Conservation (phyloP, 441 rosid genomes). For the Jatropha multifida region DNA sequence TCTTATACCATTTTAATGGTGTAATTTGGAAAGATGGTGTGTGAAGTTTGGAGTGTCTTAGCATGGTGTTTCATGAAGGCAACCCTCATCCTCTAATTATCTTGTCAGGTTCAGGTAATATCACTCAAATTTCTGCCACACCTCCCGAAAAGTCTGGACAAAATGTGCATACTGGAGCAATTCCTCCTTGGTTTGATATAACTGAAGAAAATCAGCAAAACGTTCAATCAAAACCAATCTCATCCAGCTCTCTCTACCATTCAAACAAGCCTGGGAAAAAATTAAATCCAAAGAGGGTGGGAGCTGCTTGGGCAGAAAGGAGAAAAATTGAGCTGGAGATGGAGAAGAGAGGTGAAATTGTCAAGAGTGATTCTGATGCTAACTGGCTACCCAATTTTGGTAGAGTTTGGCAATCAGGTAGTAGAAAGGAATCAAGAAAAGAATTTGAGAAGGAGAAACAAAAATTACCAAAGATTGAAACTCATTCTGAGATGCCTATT, state of each 20-base stretch:
- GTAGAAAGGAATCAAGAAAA: constrained; percentile 81
- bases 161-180: constrained; percentile 85
- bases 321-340: constrained; percentile 84
- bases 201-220: constrained; percentile 40
- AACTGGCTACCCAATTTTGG: constrained; percentile 98
- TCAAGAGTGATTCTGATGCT: constrained; percentile 44
- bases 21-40: not conserved
- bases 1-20: constrained; percentile 1
- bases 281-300: constrained; percentile 89
- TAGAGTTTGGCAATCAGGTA: constrained; percentile 97
- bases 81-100: constrained; percentile 8
- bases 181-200: constrained; percentile 80
- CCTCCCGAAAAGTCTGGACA: constrained; percentile 40
- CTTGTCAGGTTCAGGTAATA: constrained; percentile 44
- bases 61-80: constrained; percentile 6
- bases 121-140: constrained; percentile 36
- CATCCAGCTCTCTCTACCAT: constrained; percentile 26
- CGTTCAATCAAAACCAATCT: constrained; percentile 30
- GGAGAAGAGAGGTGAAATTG: constrained; percentile 74
- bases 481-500: constrained; percentile 45
- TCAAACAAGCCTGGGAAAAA: constrained; percentile 51
- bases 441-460: constrained; percentile 77
- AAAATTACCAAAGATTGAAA: constrained; percentile 48
- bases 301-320: constrained; percentile 97
- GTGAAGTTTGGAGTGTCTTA: not conserved